A percentile compares a stretch with the other conserved stretches of the same genome.
Conservation (phyloP, 163 green algal genomes). For the Prototheca wickerhamii region DNA sequence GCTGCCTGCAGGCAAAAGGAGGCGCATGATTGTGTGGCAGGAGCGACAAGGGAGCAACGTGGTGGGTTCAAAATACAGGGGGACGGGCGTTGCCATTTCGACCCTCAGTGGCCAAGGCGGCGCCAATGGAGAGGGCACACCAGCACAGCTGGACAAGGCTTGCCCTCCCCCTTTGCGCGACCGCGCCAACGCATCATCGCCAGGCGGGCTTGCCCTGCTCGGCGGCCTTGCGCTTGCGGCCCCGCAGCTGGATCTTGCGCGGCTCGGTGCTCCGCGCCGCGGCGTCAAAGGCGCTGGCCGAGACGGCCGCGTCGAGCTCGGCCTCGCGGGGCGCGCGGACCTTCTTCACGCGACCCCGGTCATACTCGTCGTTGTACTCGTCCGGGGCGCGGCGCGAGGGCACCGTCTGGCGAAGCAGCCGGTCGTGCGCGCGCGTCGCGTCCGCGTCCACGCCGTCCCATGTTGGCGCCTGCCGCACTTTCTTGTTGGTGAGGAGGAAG, state of each 20-base stretch:
- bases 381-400: slow-evolving; percentile 25
- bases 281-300: neutral
- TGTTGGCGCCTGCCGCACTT: too few relatives aligned
- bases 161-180: too few relatives aligned
- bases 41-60: neutral
- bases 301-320: neutral
- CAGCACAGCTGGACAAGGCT: too few relatives aligned
- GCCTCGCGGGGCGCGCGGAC: slow-evolving; percentile 22
- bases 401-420: slow-evolving; percentile 7
- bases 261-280: neutral
- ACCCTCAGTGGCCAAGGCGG: too few relatives aligned
- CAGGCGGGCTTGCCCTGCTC: too few relatives aligned
- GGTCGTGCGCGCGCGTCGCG: slow-evolving; percentile 7
- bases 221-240: too few relatives aligned
- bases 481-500: too few relatives aligned
- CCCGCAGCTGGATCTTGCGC: neutral
- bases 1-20: neutral
- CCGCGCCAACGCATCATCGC: too few relatives aligned
- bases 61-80: too few relatives aligned
- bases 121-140: too few relatives aligned
- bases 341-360: slow-evolving; percentile 75
- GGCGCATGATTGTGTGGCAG: neutral
- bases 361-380: slow-evolving; percentile 78
- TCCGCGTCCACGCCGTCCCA: slow-evolving; percentile 11
- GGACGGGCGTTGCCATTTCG: too few relatives aligned